These are phyloP conservation scores for Kodamaea ohmeri DNA, from an alignment of 1,139 yeast species.

Conservation along the genomic window DNA sequence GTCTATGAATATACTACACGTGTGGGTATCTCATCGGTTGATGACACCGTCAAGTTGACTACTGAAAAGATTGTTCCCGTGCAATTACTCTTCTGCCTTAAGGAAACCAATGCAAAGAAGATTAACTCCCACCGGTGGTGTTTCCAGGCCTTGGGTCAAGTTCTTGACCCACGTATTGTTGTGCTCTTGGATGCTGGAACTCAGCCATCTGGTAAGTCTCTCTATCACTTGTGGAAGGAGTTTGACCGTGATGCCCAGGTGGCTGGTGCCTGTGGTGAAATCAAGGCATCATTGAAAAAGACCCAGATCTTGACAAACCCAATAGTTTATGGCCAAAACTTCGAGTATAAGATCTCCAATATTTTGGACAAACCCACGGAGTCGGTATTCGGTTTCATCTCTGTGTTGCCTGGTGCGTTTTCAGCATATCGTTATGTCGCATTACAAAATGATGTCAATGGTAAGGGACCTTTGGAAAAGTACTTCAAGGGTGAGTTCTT, in stretches of 20 bases:
- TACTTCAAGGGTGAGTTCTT: constrained; percentile 50
- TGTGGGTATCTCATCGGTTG: constrained; percentile 47
- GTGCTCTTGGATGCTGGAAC: constrained; percentile 49
- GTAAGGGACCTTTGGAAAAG: constrained; percentile 47
- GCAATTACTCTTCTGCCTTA: constrained; percentile 46
- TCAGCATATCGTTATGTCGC: constrained; percentile 45
- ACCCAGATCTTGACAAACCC: constrained; percentile 44
- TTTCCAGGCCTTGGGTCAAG: constrained; percentile 48
- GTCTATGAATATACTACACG: constrained; percentile 49
- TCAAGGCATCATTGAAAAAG: constrained; percentile 42
- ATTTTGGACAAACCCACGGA: constrained; percentile 48
- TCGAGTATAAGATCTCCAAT: constrained; percentile 47
- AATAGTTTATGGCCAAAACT: constrained; percentile 47
- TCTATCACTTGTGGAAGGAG: constrained; percentile 50
- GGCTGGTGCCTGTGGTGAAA: constrained; percentile 53
- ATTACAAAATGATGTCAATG: constrained; percentile 42
- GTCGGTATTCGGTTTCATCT: constrained; percentile 45
- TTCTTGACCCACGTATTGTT: constrained; percentile 43
- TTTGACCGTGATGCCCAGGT: constrained; percentile 47
- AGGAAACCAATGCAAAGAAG: constrained; percentile 47
- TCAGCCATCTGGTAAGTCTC: constrained; percentile 45
- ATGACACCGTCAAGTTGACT: constrained; percentile 46
- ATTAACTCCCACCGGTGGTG: constrained; percentile 53
- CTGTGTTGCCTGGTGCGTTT: constrained; percentile 49
- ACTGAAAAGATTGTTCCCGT: constrained; percentile 50